Base-by-base conservation (phyloP, 306 rosid species). In the Crotalaria pallida region DNA sequence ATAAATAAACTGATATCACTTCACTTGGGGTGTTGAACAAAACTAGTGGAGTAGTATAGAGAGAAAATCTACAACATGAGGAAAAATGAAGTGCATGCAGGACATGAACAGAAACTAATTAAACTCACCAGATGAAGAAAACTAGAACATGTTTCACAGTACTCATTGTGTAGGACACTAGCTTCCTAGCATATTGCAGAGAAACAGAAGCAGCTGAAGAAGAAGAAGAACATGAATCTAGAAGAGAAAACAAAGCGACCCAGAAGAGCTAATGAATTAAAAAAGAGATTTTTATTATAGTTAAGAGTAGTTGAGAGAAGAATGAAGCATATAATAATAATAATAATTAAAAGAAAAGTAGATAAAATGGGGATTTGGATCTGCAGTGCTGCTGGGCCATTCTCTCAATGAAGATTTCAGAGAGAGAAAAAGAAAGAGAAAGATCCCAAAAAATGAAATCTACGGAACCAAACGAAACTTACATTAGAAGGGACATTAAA, bases 361-460 rank as follows among this genome's bases (percentile, higher is more conserved):
- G 80, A 80, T 31, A 84, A 79, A 74, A 75, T 57, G 79, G 78
- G 77, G 79, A 75, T 84, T 90, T 79, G 87, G 91, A 85, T 85
- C 93, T 79, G 77, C 86, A 81, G 85, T 80, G 78, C 82, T 78
- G 85, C 82, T 78, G 85, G 85, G 83, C 79, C 91, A 89, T 84
- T 83, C 85, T 82, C 77, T 80, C 82, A 49, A 76, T 73, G 83
- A 76, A 83, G 91, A 87, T 84, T 76, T 65, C 64, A 48, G 18
- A 85, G 57, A 73, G 76, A 80, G 50, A 55, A 29, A 44, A 10
- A 27, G 78, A 49, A 41, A 63, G 74, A 69, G 49, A 71, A 36
- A 69, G 51, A 77, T 71, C 80, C 74, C 73, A 73, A 59, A 64
- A 64, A 83, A 47, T 66, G 68, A 84, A 85, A 72, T 71, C 73